Conservation (phyloP, 805 yeast genomes). For the Lipomyces lipofer region DNA sequence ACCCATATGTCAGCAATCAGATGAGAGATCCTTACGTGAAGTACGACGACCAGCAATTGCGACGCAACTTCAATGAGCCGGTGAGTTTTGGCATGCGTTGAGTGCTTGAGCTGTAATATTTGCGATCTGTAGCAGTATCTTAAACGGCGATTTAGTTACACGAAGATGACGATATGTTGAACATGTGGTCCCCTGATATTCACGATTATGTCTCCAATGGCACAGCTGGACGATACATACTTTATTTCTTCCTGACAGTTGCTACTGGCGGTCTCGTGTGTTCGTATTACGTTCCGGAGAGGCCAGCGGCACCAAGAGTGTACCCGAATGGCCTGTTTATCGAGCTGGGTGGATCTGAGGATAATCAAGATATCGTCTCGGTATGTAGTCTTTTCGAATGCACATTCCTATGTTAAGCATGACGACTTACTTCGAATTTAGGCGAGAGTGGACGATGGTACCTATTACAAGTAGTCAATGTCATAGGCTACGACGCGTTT, state of each 20-base stretch:
- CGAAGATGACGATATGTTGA: conserved; percentile 69
- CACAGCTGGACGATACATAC: conserved; percentile 60
- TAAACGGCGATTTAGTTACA: conserved; percentile 42
- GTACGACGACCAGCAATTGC: conserved; percentile 77
- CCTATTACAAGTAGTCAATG: conserved; percentile 19
- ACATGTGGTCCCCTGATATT: conserved; percentile 85
- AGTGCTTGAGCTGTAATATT: not conserved
- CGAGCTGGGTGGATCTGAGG: conserved; percentile 62
- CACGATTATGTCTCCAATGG: conserved; percentile 59
- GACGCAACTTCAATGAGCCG: conserved; percentile 76
- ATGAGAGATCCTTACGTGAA: conserved; percentile 67
- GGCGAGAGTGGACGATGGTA: conserved; percentile 29
- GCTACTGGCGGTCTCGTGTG: conserved; percentile 46
- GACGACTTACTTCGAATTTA: not conserved
- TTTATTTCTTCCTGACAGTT: conserved; percentile 54
- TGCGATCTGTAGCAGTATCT: too few species aligned
- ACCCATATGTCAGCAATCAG: conserved; percentile 61
- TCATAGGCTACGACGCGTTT: too few species aligned
- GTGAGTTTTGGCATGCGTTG: conserved; percentile 19
- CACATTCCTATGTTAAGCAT: not conserved
- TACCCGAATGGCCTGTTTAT: conserved; percentile 78
- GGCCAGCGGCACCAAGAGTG: conserved; percentile 73
- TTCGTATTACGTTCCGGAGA: conserved; percentile 57
- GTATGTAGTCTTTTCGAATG: conserved; percentile 11
- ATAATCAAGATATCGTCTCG: conserved; percentile 34